Percentiles rank a stretch among this genome's conserved stretches.
Evolutionary conservation across 169 alveolate species (phyloP).

Genomic region (Plasmodium sp.): DNA sequence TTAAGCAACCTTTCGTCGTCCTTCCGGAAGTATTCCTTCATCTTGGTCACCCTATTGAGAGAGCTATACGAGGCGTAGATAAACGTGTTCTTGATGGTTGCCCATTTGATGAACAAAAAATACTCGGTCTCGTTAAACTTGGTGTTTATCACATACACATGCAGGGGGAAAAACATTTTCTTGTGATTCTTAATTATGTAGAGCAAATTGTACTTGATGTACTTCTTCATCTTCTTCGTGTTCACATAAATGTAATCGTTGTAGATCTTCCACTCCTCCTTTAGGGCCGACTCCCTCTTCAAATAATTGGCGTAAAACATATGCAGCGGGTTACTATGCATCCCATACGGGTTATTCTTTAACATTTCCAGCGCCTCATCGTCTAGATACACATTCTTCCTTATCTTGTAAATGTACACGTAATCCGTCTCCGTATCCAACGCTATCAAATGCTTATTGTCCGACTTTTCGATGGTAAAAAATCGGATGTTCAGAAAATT

Average conservation of each 20-base stretch:
- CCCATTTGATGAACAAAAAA: conserved; percentile 72
- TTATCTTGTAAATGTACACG: conserved; percentile 60
- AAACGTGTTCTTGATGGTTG: conserved; percentile 59
- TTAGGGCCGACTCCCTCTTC: conserved; percentile 33
- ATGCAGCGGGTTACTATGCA: background rate
- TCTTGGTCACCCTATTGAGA: conserved; percentile 47
- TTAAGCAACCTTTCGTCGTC: conserved; percentile 50
- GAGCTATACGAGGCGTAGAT: conserved; percentile 64
- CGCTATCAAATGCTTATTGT: conserved; percentile 58
- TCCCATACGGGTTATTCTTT: conserved; percentile 2
- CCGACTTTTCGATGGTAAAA: conserved; percentile 66
- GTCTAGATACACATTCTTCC: conserved; percentile 67
- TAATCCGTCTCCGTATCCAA: conserved; percentile 68
- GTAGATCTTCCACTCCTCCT: conserved; percentile 71
- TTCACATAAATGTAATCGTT: conserved; percentile 66
- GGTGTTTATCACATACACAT: conserved; percentile 71
- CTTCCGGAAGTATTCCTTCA: conserved; percentile 60
- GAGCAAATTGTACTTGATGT: conserved; percentile 37
- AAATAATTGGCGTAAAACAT: conserved; percentile 17
- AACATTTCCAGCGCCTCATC: conserved; percentile 32
- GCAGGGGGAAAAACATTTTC: conserved; percentile 53
- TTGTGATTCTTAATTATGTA: conserved; percentile 69
- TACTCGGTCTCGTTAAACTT: conserved; percentile 45
- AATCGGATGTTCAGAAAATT: conserved; percentile 57
- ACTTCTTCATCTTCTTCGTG: conserved; percentile 34